Evolutionary conservation across 169 alveolate genomes (phyloP).

Genomic region (Miamiensis avidus): DNA sequence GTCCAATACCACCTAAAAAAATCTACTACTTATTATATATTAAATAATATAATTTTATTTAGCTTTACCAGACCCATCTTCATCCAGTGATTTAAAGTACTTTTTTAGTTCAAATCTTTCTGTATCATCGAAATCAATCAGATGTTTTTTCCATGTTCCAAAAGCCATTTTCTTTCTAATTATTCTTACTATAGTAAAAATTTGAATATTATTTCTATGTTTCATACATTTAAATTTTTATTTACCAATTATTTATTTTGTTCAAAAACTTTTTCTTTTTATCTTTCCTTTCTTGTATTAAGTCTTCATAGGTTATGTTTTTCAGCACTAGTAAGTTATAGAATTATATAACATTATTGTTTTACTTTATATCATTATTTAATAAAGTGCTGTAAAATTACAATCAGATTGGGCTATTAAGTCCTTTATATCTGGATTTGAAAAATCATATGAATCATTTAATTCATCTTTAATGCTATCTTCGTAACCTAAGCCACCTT

Average conservation of each 20-base stretch:
- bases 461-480: too few species aligned
- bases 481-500: too few species aligned
- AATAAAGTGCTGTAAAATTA: too few species aligned
- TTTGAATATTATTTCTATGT: too few species aligned
- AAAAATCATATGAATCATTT: too few species aligned
- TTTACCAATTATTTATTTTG: background rate
- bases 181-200: background rate
- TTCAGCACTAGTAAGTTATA: background rate
- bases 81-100: conserved; percentile 46
- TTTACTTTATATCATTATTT: too few species aligned
- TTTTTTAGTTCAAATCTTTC: conserved; percentile 39
- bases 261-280: background rate
- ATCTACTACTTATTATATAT: background rate
- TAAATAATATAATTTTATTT: background rate
- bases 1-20: conserved; percentile 47
- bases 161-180: conserved; percentile 35
- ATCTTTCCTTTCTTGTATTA: background rate
- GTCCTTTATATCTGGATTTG: too few species aligned
- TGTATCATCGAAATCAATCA: conserved; percentile 47
- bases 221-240: too few species aligned
- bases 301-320: background rate
- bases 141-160: conserved; percentile 23
- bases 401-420: too few species aligned
- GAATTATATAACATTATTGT: too few species aligned
- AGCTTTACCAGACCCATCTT: conserved; percentile 39